Conservation (phyloP, 2,329 filamentous ascomycete species). For the Ploettnerulaceae sp. region DNA sequence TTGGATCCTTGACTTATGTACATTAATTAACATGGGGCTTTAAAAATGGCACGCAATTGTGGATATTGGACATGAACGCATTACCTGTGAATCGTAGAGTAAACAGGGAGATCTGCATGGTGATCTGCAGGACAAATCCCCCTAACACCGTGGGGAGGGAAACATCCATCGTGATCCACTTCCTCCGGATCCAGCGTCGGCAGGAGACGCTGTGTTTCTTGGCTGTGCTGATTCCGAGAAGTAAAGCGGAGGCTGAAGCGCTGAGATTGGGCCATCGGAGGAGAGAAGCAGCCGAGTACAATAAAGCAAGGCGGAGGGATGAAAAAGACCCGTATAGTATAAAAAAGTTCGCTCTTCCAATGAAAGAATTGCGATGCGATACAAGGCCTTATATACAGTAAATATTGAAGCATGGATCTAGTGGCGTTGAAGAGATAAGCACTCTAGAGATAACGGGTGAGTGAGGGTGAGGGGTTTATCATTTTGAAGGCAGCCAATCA, state of each 20-base stretch:
- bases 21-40: no score
- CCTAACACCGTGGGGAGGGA: conserved; percentile 24
- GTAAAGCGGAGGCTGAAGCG: neutral
- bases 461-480: no score
- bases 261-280: neutral
- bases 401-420: neutral
- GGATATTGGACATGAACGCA: neutral
- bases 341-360: no score
- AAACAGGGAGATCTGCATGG: conserved; percentile 55
- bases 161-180: conserved; percentile 26
- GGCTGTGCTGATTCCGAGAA: neutral
- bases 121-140: conserved; percentile 29
- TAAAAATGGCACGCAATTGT: neutral
- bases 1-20: conserved; percentile 47
- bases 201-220: conserved; percentile 1
- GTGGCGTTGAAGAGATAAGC: conserved; percentile 5
- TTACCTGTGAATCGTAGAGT: conserved; percentile 68
- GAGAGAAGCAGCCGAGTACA: neutral
- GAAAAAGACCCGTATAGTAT: no score
- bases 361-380: neutral
- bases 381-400: neutral
- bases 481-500: no score
- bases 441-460: no score
- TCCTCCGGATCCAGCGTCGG: conserved; percentile 19
- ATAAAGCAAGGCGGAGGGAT: no score